Percentiles rank a stretch among this genome's conserved stretches.
Conservation (phyloP, 2,329 filamentous ascomycete species). For the Calycina herbarum region DNA sequence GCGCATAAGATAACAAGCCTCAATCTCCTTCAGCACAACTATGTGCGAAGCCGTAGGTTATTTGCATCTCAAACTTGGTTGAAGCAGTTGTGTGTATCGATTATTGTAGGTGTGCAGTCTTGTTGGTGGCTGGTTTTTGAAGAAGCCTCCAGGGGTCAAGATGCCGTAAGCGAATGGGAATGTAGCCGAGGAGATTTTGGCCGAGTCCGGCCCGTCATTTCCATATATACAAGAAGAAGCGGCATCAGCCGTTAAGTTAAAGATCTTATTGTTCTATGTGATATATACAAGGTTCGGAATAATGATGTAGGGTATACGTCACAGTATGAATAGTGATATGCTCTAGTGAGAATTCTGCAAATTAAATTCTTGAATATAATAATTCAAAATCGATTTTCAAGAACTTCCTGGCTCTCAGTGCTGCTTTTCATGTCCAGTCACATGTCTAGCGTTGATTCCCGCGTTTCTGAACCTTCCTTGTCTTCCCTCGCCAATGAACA, state of each 20-base stretch:
- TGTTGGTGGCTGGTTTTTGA: background rate
- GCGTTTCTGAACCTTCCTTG: background rate
- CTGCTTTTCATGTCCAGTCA: background rate
- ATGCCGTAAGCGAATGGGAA: background rate
- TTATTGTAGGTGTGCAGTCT: too few relatives aligned
- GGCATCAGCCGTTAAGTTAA: background rate
- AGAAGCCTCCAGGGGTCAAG: too few relatives aligned
- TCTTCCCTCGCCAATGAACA: background rate
- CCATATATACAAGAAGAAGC: background rate
- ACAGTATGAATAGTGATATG: background rate
- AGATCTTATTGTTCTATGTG: background rate
- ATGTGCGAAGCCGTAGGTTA: background rate
- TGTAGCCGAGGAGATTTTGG: background rate
- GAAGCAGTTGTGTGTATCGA: constrained; percentile 7
- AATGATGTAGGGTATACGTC: background rate
- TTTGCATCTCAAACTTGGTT: constrained; percentile 10
- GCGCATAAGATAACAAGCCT: background rate
- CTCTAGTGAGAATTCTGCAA: background rate
- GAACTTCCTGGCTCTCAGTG: background rate
- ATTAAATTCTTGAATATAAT: background rate
- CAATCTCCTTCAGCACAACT: background rate
- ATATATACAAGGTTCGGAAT: background rate
- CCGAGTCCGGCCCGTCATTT: constrained; percentile 1
- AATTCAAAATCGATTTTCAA: background rate
- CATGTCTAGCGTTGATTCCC: background rate